Evolutionary conservation across 78 protist species (phyloP), one percentile per base, ranked within the genome.

Genomic region (Corallochytrium limacisporum): DNA sequence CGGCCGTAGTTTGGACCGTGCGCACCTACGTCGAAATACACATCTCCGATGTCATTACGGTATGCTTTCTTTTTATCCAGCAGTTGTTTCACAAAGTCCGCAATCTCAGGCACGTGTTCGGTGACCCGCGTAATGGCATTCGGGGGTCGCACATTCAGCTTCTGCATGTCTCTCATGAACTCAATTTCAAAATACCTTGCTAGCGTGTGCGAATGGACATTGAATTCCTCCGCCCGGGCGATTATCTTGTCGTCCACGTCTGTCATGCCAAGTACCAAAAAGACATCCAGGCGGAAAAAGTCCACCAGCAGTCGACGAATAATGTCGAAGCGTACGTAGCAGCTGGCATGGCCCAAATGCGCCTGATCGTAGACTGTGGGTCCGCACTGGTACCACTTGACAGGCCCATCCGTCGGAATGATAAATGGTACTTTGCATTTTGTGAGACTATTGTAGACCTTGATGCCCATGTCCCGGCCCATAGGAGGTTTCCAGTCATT

Each of bases 51-150:
- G 0, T 26, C 28, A 18, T 24, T 26, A 28, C 22, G 37, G 13
- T 53, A 83, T 1, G 87, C 91, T 38, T 29, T 72, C 15, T 82
- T 82, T 37, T 84, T 84, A 20, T 5, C 76, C 26, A 84, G 51
- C 15, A 84, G 72, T 47, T 56, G 49, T 62, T 69, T 35, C 53
- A 94, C 83, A 73, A 69, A 92, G 7, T 43, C 39, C 26, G 83
- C 38, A 62, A 97, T 86, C 68, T 88, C 77, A 16, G 84, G 90
- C 0, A 95, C 76, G 69, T 86, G 84, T 38, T 95, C 99, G 31
- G 95, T 87, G 18, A 95, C 97, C 20, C 98, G 80, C 13, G 98
- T 79, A 22, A 90, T 16, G 16, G 54, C 77, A 46, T 72, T 78
- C 20, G 98, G 98, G 26, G 69, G 86, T 40, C 33, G 22, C 28